Evolutionary conservation across 2,329 filamentous ascomycete species (phyloP), one percentile per base, ranked within the genome.

Genomic region (Ampelomyces quisqualis): DNA sequence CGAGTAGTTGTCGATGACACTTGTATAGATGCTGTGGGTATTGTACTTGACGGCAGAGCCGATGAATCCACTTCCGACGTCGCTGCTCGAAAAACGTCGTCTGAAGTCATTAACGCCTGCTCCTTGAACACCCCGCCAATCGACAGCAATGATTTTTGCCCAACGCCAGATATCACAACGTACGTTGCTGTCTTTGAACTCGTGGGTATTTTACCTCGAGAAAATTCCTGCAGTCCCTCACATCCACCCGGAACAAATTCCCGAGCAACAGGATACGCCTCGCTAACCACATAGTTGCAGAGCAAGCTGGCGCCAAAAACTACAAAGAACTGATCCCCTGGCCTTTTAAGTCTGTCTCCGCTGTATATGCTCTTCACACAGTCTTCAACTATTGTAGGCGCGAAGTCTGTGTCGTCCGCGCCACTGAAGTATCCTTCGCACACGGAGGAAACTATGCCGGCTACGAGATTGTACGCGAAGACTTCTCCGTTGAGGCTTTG

Each of bases 261-360:
- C 15, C 47, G 15, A 2, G 51, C 53, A 18, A 57, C 43, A 11
- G 53, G 53, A 33, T 43, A 57, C 4, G 51, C 51, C 29, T 57
- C 51, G 27, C 43, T 51, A 7, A 55, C 38, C 5, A 43, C 38
- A 30, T 55, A 55, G 21, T 55, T 45, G 29, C 53, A 57, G 4
- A 57, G 43, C 26, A 57, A 34, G 27, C 53, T 57, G 4, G 49
- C 51, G 13, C 53, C 53, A 37, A 57, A 55, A 1, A 57, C 48
- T n/a, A 47, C 49, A 3, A 49, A 39, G 31, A 57, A 55, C 19
- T 55, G 46, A 8, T 36, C 24, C 5, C 38, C 46, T 2, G 53
- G 44, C 20, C 51, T 34, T 10, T 40, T 34, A n/a, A 51, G 24
- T 15, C 17, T 40, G 9, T 51, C 45, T 13, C 44, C 51, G 5